Conservation (phyloP, 192 early-diverging fungal species). For the Allomyces arbusculus region DNA sequence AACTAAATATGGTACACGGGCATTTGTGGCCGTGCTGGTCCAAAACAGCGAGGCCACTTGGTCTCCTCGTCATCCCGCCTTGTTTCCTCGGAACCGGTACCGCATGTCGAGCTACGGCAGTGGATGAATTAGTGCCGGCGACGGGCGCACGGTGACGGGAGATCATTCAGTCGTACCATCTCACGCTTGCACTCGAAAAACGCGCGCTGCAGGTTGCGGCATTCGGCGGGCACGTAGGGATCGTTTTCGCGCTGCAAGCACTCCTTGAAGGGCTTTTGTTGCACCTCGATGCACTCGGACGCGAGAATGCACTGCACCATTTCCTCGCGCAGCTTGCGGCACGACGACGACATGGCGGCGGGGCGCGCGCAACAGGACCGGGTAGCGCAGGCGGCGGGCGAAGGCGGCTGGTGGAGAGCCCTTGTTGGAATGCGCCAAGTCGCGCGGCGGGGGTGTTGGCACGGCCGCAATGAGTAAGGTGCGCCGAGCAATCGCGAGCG, state of each 20-base stretch:
- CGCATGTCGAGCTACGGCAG: not conserved
- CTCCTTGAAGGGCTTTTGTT: not conserved
- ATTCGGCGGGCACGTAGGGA: not conserved
- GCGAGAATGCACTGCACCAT: not conserved
- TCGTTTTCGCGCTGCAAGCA: not conserved
- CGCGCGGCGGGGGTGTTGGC: too few species aligned
- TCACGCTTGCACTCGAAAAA: not conserved
- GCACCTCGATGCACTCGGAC: not conserved
- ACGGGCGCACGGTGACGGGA: too few species aligned
- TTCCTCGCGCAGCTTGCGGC: not conserved
- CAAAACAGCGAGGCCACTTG: too few species aligned
- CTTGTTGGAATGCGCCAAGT: too few species aligned
- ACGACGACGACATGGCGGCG: not conserved
- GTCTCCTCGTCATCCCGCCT: not conserved
- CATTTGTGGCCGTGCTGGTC: too few species aligned
- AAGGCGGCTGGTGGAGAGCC: too few species aligned
- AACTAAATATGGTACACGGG: too few species aligned
- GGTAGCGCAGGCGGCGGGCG: too few species aligned
- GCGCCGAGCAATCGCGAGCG: too few species aligned
- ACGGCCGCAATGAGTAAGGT: too few species aligned
- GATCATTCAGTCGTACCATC: not conserved
- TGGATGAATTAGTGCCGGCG: too few species aligned
- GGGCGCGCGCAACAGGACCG: too few species aligned
- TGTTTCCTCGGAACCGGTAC: not conserved
- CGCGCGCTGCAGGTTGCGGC: not conserved